phyloP scores from a whole-genome alignment of 2,329 filamentous ascomycete species.

The Apiospora koreana region DNA sequence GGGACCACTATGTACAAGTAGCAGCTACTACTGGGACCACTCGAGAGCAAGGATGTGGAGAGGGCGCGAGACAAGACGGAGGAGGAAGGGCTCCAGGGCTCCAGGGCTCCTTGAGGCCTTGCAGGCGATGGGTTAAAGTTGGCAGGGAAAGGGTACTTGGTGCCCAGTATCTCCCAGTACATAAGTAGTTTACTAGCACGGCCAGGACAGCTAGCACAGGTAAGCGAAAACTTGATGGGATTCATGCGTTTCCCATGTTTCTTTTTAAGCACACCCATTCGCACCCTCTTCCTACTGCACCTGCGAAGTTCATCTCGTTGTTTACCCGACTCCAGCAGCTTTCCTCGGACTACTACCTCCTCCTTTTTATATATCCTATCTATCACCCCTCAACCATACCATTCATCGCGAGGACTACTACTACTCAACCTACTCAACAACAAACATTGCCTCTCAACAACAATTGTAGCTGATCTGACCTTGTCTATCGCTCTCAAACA shows the following conservation, averaged over 20 bases:
- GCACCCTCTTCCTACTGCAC: slow-evolving; percentile 6
- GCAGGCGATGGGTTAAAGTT: not conserved
- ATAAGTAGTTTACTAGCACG: not conserved
- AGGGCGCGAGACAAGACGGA: slow-evolving; percentile 3
- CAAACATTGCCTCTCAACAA: not conserved
- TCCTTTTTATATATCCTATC: not conserved
- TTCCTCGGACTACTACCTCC: not conserved
- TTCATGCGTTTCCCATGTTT: slow-evolving; percentile 20
- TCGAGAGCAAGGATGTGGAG: slow-evolving; percentile 11
- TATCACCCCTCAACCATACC: not conserved
- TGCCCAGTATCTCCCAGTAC: not conserved
- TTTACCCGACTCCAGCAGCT: not conserved
- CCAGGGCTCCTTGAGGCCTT: no score
- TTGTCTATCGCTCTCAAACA: not conserved
- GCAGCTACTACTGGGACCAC: not conserved
- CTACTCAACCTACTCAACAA: no score
- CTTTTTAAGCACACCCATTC: slow-evolving; percentile 14
- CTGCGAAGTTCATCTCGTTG: not conserved
- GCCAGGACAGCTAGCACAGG: not conserved
- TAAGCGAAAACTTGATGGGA: slow-evolving; percentile 20
- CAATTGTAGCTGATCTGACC: not conserved
- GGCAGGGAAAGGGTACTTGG: not conserved
- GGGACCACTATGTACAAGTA: no score
- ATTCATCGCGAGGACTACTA: not conserved
- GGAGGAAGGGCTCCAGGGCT: no score